Base-by-base conservation (phyloP, 345 rosid genomes). In the Eucalyptus cloeziana region DNA sequence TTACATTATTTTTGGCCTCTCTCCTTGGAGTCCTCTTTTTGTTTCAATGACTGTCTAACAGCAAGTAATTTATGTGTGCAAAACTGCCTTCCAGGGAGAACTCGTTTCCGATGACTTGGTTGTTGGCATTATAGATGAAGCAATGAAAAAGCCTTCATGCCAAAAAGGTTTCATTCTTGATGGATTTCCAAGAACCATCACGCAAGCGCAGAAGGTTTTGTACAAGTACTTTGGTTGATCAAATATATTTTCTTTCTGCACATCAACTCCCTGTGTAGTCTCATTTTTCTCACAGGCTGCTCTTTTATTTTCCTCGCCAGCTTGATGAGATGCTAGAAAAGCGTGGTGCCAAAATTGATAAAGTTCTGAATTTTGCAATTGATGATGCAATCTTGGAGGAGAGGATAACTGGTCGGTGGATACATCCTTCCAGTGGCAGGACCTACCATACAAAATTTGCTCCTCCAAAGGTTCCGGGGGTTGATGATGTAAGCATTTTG, bases 61-160 rank as follows among this genome's bases (percentile, higher is more conserved):
- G 62, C 24, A 87, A 58, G 89, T 88, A 58, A 91, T 86, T 69
- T 88, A 88, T 52, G 45, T 76, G 79, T 88, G 49, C 86, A 50
- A 22, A 40, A 89, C 86, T 86, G 69, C 88, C 76, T 87, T 81
- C 89, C 94, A 97, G 97, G 99, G 99, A 87, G 97, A 95, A 89
- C 99, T 96, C 91, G 99, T 97, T 91, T 95, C 99, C 50, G 99
- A 97, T 94, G 98, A 96, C 86, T 95, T 97, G 90, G 99, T 97
- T 90, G 96, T 96, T 79, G 97, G 99, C 87, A 96, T 97, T 67
- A 96, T 97, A 80, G 99, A 97, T 89, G 99, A 97, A 91, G 99
- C 99, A 4, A 92, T 97, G 92, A 96, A 95, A 93, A 97, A 93
- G 90, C 98, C 99, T 27, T 96, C 97, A 81, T 96, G 99, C 91